These are phyloP conservation scores for Dothideomycetidae sp. DNA, from an alignment of 2,329 filamentous ascomycete genomes.

Conservation along the genomic window DNA sequence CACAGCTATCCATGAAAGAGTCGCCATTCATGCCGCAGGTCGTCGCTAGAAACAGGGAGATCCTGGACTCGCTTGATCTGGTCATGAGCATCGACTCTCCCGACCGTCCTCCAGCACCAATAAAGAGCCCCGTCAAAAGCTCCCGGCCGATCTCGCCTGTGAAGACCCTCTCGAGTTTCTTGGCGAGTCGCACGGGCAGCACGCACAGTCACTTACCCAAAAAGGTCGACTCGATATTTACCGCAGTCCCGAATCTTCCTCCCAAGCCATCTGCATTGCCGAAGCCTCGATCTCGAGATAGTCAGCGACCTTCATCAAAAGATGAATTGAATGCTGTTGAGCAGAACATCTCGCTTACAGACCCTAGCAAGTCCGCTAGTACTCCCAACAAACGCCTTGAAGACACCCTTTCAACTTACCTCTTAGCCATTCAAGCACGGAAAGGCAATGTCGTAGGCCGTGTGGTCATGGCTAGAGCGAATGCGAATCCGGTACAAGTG, in stretches of 20 bases:
- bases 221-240: conserved; percentile 14
- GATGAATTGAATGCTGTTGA: conserved; percentile 13
- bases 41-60: conserved; percentile 63
- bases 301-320: conserved; percentile 20
- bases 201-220: conserved; percentile 10
- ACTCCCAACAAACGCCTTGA: conserved; percentile 62
- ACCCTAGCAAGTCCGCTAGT: conserved; percentile 7
- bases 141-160: conserved; percentile 75
- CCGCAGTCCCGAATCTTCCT: conserved; percentile 14
- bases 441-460: conserved; percentile 78
- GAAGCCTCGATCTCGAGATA: conserved; percentile 22
- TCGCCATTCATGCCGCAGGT: conserved; percentile 50
- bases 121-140: conserved; percentile 10
- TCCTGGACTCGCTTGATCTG: conserved; percentile 50
- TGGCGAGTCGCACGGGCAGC: conserved; percentile 42
- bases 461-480: conserved; percentile 53
- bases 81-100: conserved; percentile 28
- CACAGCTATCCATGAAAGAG: conserved; percentile 55
- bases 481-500: conserved; percentile 62
- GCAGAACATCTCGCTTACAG: background rate
- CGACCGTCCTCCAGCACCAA: conserved; percentile 16
- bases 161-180: conserved; percentile 71
- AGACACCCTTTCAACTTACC: conserved; percentile 71
- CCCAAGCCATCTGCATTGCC: conserved; percentile 15
- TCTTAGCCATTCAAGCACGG: conserved; percentile 66